These are phyloP conservation scores for Macadamia tetraphylla DNA, from an alignment of 164 flowering plant genomes.

Conservation along the genomic window DNA sequence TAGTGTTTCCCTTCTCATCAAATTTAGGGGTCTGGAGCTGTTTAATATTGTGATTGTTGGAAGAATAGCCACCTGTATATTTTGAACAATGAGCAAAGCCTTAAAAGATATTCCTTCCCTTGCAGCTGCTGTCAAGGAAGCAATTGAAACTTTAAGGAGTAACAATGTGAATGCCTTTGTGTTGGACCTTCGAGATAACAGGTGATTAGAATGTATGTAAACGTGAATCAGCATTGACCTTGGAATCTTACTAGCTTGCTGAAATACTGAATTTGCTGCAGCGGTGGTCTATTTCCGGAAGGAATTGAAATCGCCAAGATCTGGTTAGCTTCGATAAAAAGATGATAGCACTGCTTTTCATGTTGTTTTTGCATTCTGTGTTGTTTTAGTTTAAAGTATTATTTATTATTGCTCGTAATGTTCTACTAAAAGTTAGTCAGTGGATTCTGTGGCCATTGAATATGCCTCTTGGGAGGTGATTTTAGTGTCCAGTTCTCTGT, in stretches of 20 bases:
- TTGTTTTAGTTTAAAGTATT: too few species aligned
- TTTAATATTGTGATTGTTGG: too few species aligned
- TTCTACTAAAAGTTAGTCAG: too few species aligned
- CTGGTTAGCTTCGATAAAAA: slow-evolving; percentile 50
- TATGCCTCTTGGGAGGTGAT: too few species aligned
- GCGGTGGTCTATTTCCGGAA: slow-evolving; percentile 99
- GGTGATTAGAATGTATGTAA: slow-evolving; percentile 39
- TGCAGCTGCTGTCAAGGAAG: slow-evolving; percentile 88
- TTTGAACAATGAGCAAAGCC: background rate
- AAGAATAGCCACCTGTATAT: too few species aligned
- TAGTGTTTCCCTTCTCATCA: too few species aligned
- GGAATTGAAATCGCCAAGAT: slow-evolving; percentile 96
- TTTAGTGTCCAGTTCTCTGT: too few species aligned
- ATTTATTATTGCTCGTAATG: too few species aligned
- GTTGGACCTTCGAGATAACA: slow-evolving; percentile 97
- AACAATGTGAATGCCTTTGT: slow-evolving; percentile 77
- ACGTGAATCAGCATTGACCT: slow-evolving; percentile 9
- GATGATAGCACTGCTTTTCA: too few species aligned
- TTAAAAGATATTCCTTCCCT: slow-evolving; percentile 1
- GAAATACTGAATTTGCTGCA: slow-evolving; percentile 47
- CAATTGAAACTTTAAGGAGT: slow-evolving; percentile 66
- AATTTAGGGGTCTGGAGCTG: too few species aligned
- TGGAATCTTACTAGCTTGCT: slow-evolving; percentile 19
- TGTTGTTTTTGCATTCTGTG: too few species aligned
- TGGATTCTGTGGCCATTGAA: too few species aligned